Percentiles rank a stretch among this genome's conserved stretches.
phyloP scores from a whole-genome alignment of 768 basidiomycete species.

The Auricularia cornea region DNA sequence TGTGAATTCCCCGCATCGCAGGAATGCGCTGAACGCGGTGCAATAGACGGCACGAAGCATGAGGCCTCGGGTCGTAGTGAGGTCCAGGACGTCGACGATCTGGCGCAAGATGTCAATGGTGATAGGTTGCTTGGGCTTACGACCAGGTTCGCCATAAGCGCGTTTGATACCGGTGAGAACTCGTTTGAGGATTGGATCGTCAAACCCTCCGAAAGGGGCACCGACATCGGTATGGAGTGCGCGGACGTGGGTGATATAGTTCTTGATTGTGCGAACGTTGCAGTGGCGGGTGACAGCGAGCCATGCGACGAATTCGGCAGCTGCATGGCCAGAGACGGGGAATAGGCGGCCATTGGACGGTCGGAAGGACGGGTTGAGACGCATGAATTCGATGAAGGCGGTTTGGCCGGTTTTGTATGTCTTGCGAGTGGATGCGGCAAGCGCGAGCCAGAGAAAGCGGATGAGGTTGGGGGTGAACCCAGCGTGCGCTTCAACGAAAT shows the following conservation, averaged over 20 bases:
- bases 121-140: constrained; percentile 21
- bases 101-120: constrained; percentile 15
- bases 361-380: neutral
- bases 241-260: constrained; percentile 17
- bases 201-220: constrained; percentile 17
- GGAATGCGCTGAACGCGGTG: constrained; percentile 15
- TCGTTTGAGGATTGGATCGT: constrained; percentile 21
- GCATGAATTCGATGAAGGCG: constrained; percentile 23
- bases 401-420: constrained; percentile 25
- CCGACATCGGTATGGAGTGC: constrained; percentile 23
- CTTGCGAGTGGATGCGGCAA: constrained; percentile 21
- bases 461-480: constrained; percentile 10
- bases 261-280: constrained; percentile 17
- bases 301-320: neutral
- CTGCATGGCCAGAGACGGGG: neutral
- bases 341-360: neutral
- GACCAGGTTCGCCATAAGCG: constrained; percentile 18
- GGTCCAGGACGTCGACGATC: neutral
- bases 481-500: constrained; percentile 12
- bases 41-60: constrained; percentile 12
- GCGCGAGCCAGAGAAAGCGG: constrained; percentile 24
- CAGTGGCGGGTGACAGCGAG: neutral
- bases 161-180: constrained; percentile 27
- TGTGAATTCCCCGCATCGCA: constrained; percentile 20
- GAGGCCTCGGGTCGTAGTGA: neutral